These are phyloP conservation scores for Carallia pectinifolia DNA, from an alignment of 345 rosid species.

Conservation along the genomic window DNA sequence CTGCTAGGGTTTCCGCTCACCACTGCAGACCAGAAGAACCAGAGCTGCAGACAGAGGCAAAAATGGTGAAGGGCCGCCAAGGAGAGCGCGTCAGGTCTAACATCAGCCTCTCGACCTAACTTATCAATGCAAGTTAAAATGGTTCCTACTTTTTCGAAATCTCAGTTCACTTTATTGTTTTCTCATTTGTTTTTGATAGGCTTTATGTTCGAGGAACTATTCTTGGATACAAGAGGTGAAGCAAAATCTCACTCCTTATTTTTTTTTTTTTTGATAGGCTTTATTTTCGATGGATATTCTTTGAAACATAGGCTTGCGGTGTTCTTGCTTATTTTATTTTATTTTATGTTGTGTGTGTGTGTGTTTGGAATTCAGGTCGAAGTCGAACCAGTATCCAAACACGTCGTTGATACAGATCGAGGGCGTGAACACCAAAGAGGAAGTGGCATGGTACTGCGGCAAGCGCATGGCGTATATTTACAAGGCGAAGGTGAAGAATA, in stretches of 20 bases:
- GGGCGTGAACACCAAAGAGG: slow-evolving; percentile 33
- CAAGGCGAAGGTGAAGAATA: slow-evolving; percentile 27
- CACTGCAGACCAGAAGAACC: too few relatives aligned
- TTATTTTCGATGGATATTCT: too few relatives aligned
- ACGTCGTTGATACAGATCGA: slow-evolving; percentile 28
- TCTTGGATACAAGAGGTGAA: slow-evolving; percentile 31
- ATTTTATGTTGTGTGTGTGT: neutral
- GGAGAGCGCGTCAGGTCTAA: slow-evolving; percentile 73
- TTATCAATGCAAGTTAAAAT: neutral
- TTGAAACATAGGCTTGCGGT: neutral
- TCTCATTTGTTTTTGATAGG: neutral
- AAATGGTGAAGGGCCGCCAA: slow-evolving; percentile 78
- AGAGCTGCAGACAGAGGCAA: neutral
- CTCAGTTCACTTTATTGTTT: slow-evolving; percentile 7
- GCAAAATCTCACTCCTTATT: neutral
- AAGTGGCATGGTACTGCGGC: slow-evolving; percentile 25
- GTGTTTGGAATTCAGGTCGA: slow-evolving; percentile 15
- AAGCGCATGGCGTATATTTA: slow-evolving; percentile 32
- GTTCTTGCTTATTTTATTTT: neutral
- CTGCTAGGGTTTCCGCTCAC: too few relatives aligned
- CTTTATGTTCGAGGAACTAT: slow-evolving; percentile 28
- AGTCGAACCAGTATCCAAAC: slow-evolving; percentile 31
- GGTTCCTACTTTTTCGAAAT: neutral
- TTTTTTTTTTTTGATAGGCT: neutral
- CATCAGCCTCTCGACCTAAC: neutral